Conservation (phyloP, 345 rosid species). For the Ceriops tagal region DNA sequence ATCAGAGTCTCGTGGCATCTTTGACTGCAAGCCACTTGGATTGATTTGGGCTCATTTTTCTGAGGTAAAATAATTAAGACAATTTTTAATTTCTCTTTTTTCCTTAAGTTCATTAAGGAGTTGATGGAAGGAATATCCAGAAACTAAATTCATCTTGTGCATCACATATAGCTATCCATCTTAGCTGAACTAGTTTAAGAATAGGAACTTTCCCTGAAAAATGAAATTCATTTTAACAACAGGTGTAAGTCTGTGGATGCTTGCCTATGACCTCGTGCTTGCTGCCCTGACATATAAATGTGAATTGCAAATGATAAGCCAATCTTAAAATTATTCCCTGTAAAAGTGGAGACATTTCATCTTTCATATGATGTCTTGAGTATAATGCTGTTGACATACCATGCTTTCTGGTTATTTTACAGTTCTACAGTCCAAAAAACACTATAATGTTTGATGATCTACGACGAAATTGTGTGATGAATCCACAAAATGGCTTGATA, state of each 20-base stretch:
- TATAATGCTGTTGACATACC: background rate
- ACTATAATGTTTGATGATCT: slow-evolving; percentile 98
- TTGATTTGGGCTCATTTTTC: slow-evolving; percentile 87
- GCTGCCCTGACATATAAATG: background rate
- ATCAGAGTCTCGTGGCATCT: slow-evolving; percentile 75
- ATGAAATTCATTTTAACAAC: no score
- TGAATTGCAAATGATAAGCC: background rate
- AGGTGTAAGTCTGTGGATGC: no score
- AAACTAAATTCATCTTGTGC: background rate
- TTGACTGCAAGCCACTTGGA: slow-evolving; percentile 94
- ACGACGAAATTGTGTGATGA: slow-evolving; percentile 86
- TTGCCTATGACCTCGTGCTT: no score
- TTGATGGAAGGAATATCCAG: background rate
- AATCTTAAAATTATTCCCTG: background rate
- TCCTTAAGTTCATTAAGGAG: background rate
- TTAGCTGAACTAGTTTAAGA: no score
- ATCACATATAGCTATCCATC: background rate
- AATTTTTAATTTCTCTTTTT: background rate
- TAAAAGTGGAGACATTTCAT: background rate
- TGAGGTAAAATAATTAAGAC: slow-evolving; percentile 44
- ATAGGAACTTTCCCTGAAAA: no score
- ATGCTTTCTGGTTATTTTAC: slow-evolving; percentile 16
- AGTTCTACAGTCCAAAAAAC: slow-evolving; percentile 75
- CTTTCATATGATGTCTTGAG: background rate
- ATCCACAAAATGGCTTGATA: slow-evolving; percentile 81